These are phyloP conservation scores for Luffa acutangula DNA, from an alignment of 306 rosid genomes.

Conservation along the genomic window DNA sequence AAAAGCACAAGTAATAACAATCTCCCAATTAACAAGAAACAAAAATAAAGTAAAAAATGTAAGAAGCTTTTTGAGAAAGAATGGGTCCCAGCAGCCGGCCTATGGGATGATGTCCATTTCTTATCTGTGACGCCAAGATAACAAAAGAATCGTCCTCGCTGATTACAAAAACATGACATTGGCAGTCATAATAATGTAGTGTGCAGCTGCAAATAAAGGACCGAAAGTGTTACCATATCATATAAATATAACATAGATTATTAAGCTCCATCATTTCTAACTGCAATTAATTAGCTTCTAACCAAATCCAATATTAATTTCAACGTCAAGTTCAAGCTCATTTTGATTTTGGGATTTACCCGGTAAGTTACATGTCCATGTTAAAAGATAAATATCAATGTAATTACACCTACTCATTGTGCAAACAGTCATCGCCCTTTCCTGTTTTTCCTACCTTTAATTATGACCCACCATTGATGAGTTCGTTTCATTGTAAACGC, in stretches of 20 bases:
- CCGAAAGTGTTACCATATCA: constrained; percentile 11
- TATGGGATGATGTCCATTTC: constrained; percentile 24
- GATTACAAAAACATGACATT: constrained; percentile 15
- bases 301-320: constrained; percentile 3
- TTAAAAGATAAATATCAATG: not conserved
- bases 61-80: constrained; percentile 1
- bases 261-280: constrained; percentile 4
- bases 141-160: constrained; percentile 13
- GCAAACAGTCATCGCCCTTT: not conserved
- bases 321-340: constrained; percentile 5
- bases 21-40: not conserved
- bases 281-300: not conserved
- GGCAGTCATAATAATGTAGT: constrained; percentile 6
- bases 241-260: not conserved
- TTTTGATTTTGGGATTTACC: not conserved
- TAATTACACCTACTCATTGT: not conserved
- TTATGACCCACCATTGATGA: not conserved
- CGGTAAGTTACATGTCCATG: not conserved
- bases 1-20: not conserved
- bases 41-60: not conserved
- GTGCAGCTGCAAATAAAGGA: constrained; percentile 10
- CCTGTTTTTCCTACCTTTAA: not conserved
- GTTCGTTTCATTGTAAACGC: not conserved
- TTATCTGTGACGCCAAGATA: constrained; percentile 39
- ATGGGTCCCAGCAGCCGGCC: constrained; percentile 36